Percentiles rank a stretch among this genome's conserved stretches.
Conservation (phyloP, 2,329 filamentous ascomycete species). For the Calonectria montana region DNA sequence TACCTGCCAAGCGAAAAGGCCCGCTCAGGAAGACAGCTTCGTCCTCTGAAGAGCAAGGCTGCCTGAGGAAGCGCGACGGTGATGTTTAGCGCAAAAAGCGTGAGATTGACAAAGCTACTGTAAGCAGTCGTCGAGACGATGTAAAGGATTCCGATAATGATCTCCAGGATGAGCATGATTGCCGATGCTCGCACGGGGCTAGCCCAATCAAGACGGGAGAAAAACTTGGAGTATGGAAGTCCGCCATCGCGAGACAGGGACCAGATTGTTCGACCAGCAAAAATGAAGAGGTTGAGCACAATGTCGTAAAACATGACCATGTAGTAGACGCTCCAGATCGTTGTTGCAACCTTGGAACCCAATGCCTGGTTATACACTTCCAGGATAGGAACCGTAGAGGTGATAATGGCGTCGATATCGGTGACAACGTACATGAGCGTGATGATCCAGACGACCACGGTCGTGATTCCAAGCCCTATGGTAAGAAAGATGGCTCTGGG, state of each 20-base stretch:
- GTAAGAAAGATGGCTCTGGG: constrained; percentile 40
- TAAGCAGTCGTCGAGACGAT: constrained; percentile 39
- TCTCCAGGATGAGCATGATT: constrained; percentile 43
- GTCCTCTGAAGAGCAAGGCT: constrained; percentile 36
- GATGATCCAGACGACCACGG: constrained; percentile 39
- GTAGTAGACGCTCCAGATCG: constrained; percentile 40
- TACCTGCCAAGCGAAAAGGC: constrained; percentile 39
- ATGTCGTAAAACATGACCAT: constrained; percentile 44
- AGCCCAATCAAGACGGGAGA: constrained; percentile 35
- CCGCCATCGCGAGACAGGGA: constrained; percentile 41
- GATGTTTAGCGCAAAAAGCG: constrained; percentile 40
- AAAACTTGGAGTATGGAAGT: constrained; percentile 34
- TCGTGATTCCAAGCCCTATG: constrained; percentile 35
- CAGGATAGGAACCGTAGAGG: constrained; percentile 36
- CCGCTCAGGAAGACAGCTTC: constrained; percentile 36
- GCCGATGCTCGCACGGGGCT: constrained; percentile 39
- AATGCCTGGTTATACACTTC: constrained; percentile 41
- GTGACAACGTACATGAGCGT: constrained; percentile 41
- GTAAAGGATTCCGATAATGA: constrained; percentile 38
- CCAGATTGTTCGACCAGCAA: constrained; percentile 40
- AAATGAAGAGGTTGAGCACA: constrained; percentile 40
- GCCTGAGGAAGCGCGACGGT: constrained; percentile 39
- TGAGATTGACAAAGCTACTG: constrained; percentile 40
- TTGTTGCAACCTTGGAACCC: constrained; percentile 38
- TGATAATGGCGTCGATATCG: constrained; percentile 37